Percentiles rank a stretch among this genome's conserved stretches.
These are phyloP conservation scores for Heterobasidion irregulare DNA, from an alignment of 1,284 basidiomycete genomes.

Conservation along the genomic window DNA sequence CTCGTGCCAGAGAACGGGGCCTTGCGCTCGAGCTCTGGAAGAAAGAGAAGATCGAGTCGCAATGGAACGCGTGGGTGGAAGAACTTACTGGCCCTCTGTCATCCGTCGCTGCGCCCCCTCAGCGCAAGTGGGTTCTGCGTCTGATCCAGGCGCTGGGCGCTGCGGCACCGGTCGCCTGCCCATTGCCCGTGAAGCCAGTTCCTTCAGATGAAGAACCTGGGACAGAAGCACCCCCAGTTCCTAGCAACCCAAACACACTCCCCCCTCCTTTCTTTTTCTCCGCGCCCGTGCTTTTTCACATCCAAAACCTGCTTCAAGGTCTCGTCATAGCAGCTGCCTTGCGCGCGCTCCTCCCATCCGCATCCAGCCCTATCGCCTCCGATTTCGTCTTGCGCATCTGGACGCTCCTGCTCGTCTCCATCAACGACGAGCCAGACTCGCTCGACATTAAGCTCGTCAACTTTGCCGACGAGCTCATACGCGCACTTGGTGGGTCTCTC, in stretches of 20 bases:
- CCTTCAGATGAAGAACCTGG: slow-evolving; percentile 6
- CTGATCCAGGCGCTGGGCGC: slow-evolving; percentile 35
- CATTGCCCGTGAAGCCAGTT: slow-evolving; percentile 22
- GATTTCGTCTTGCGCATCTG: slow-evolving; percentile 52
- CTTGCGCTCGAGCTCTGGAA: slow-evolving; percentile 45
- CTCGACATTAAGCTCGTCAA: slow-evolving; percentile 48
- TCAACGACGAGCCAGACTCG: slow-evolving; percentile 33
- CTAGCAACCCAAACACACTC: slow-evolving; percentile 28
- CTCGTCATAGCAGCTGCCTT: slow-evolving; percentile 57
- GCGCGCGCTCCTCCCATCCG: slow-evolving; percentile 39
- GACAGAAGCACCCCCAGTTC: slow-evolving; percentile 8
- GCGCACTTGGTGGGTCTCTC: slow-evolving; percentile 19
- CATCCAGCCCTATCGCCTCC: slow-evolving; percentile 6
- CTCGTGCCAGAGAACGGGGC: slow-evolving; percentile 41
- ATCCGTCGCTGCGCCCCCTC: slow-evolving; percentile 5
- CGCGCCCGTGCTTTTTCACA: slow-evolving; percentile 38
- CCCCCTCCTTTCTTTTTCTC: slow-evolving; percentile 58
- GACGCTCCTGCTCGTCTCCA: slow-evolving; percentile 51
- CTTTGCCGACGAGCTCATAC: slow-evolving; percentile 64
- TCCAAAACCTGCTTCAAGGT: slow-evolving; percentile 67
- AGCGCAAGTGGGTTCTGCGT: slow-evolving; percentile 34
- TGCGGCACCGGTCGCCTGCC: slow-evolving; percentile 36
- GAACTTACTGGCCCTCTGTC: slow-evolving; percentile 12
- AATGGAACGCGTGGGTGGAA: slow-evolving; percentile 35
- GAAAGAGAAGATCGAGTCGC: slow-evolving; percentile 20